Base-by-base conservation (phyloP, 2,329 filamentous ascomycete species). In the Fusarium falciforme region DNA sequence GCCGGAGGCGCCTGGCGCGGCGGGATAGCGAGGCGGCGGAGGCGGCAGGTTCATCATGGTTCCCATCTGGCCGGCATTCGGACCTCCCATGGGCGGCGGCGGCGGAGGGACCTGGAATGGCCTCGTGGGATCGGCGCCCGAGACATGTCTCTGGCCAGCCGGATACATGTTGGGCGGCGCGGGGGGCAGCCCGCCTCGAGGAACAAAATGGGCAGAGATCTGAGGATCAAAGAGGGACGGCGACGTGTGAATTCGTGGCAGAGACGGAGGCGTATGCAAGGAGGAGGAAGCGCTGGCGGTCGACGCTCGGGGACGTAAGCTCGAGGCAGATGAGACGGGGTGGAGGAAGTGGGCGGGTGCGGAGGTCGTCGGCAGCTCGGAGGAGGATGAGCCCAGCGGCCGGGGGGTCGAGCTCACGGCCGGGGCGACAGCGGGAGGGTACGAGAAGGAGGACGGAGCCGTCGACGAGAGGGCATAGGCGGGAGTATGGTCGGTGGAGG, bases 21-120 rank as follows among this genome's bases (percentile, higher is more conserved):
- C 82, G 27, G 86, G 85, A 76, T 88, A 89, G 76, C 88, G 84
- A 57, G 87, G 88, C 11, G 88, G 89, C 29, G 89, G 89, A 22
- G 89, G 89, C 11, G 89, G 88, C 57, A 89, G 83, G 69, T 82
- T 82, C 82, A 87, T 85, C 77, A 87, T 86, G 70, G 79, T 84
- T 78, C 81, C 84, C 72, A 88, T 83, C 27, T 82, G 81, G 55
- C 79, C 83, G 44, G 75, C 64, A 76, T 84, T 83, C 57, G 87
- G 87, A 59, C 86, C 85, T 29, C 87, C 86, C 83, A 89, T 87
- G 64, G 88, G 88, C 74, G 88, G 88, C 64, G 89, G 88, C 60
- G 87, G 88, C 55, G 88, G 88, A 67, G 88, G 89, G 71, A 90
- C 83, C 77, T 87, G 87, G 78, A 87, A 90, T 55, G 87, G 81